Evolutionary conservation across 2,329 filamentous ascomycete genomes (phyloP).

Genomic region (Trichoderma koningii): DNA sequence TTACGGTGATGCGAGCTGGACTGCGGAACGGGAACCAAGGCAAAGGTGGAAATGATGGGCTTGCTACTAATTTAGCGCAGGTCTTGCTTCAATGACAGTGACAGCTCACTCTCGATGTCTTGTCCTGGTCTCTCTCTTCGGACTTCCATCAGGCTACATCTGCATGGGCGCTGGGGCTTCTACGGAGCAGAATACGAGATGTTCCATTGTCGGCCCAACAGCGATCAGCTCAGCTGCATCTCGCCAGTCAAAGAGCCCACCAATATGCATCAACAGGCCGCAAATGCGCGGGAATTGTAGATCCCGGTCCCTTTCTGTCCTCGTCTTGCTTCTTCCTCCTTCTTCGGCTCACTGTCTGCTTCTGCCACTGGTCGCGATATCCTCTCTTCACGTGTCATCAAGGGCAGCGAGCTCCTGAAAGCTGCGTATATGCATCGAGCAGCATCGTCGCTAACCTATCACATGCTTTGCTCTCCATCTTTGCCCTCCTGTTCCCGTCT

Average conservation of each 20-base stretch:
- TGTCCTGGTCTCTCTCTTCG: too few relatives aligned
- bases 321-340: not conserved
- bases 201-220: conserved; percentile 14
- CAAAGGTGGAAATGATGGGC: not conserved
- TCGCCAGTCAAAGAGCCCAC: conserved; percentile 6
- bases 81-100: not conserved
- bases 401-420: not conserved
- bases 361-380: not conserved
- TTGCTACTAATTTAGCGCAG: conserved; percentile 12
- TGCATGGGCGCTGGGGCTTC: not conserved
- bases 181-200: conserved; percentile 3
- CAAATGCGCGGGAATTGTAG: not conserved
- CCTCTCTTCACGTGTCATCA: conserved; percentile 1
- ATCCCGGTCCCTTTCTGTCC: not conserved
- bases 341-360: not conserved
- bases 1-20: not conserved
- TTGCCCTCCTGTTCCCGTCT: not conserved
- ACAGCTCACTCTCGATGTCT: not conserved
- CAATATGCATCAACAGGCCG: conserved; percentile 1
- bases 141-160: too few relatives aligned
- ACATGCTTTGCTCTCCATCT: not conserved
- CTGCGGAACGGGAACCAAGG: not conserved
- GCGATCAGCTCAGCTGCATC: conserved; percentile 16
- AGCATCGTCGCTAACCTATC: not conserved
- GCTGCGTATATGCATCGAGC: not conserved